Evolutionary conservation across 2,329 filamentous ascomycete species (phyloP).

Genomic region (Fusarium virguliforme): DNA sequence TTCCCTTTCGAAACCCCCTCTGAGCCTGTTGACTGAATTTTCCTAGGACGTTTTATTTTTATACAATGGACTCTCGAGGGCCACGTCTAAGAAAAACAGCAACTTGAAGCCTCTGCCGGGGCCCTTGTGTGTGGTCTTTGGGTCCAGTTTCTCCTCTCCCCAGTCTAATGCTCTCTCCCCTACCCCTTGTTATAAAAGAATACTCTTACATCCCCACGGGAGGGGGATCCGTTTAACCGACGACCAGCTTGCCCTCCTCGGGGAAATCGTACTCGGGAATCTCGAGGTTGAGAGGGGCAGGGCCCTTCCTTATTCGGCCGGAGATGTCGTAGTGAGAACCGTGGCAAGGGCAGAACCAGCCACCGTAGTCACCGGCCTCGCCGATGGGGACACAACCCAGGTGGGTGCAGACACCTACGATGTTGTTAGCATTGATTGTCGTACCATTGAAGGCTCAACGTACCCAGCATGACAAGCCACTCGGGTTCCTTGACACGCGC

Average conservation of each 20-base stretch:
- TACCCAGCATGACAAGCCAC: slow-evolving; percentile 99
- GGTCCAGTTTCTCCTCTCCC: slow-evolving; percentile 18
- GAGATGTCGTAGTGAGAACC: slow-evolving; percentile 99
- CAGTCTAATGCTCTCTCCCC: slow-evolving; percentile 48
- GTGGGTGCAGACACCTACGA: slow-evolving; percentile 94
- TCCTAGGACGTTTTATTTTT: slow-evolving; percentile 58
- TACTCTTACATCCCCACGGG: slow-evolving; percentile 49
- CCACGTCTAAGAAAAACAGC: slow-evolving; percentile 57
- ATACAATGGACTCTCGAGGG: slow-evolving; percentile 56
- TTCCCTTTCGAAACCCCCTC: slow-evolving; percentile 22
- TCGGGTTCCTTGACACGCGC: slow-evolving; percentile 98
- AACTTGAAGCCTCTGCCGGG: slow-evolving; percentile 48
- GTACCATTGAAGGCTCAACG: slow-evolving; percentile 40
- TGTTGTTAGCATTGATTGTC: slow-evolving; percentile 31
- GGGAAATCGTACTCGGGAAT: slow-evolving; percentile 94
- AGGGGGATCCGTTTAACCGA: slow-evolving; percentile 80
- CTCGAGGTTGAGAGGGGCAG: slow-evolving; percentile 97
- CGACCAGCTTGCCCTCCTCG: slow-evolving; percentile 88
- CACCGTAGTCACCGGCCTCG: slow-evolving; percentile 97
- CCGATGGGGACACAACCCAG: slow-evolving; percentile 99
- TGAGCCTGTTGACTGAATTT: slow-evolving; percentile 45
- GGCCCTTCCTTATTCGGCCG: slow-evolving; percentile 96
- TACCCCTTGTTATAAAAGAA: slow-evolving; percentile 35
- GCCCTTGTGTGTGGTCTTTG: slow-evolving; percentile 41
- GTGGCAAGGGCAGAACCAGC: slow-evolving; percentile 99